phyloP scores from a whole-genome alignment of 192 early-diverging fungal species.

The Ramicandelaber brevisporus region DNA sequence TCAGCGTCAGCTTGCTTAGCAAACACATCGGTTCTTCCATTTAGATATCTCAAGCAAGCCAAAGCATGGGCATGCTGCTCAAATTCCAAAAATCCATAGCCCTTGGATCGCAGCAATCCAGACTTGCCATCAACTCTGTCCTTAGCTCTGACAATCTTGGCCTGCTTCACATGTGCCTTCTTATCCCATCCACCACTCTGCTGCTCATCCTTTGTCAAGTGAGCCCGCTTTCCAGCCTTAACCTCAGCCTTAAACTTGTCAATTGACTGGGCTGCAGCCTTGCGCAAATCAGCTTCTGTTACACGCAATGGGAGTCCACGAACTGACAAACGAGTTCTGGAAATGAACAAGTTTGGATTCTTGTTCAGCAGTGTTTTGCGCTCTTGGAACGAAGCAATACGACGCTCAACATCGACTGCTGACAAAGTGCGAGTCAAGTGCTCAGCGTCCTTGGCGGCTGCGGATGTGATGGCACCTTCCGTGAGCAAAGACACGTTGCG shows the following conservation, averaged over 20 bases:
- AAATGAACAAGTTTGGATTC: constrained; percentile 77
- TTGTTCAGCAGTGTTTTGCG: constrained; percentile 54
- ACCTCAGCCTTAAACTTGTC: constrained; percentile 49
- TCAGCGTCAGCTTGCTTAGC: constrained; percentile 19
- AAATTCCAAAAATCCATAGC: constrained; percentile 89
- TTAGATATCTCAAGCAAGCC: constrained; percentile 74
- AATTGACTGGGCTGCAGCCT: constrained; percentile 30
- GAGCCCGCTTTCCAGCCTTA: constrained; percentile 22
- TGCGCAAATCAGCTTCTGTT: constrained; percentile 42
- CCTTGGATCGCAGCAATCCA: constrained; percentile 42
- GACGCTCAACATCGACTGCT: constrained; percentile 58
- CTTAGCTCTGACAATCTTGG: constrained; percentile 54
- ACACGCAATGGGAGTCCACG: constrained; percentile 54
- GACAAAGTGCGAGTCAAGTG: too few relatives aligned
- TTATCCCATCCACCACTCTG: constrained; percentile 34
- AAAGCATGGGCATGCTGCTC: constrained; percentile 67
- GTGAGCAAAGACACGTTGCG: constrained; percentile 74
- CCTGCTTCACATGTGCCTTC: constrained; percentile 31
- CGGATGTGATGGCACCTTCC: constrained; percentile 78
- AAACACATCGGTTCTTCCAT: constrained; percentile 36
- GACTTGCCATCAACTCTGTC: constrained; percentile 53
- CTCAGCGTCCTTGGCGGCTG: constrained; percentile 49
- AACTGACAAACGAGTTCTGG: constrained; percentile 68
- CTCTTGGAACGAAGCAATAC: constrained; percentile 41
- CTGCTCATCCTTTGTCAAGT: constrained; percentile 29